Evolutionary conservation across 495 filamentous ascomycete species (phyloP).

Genomic region (Pyronema omphalodes): DNA sequence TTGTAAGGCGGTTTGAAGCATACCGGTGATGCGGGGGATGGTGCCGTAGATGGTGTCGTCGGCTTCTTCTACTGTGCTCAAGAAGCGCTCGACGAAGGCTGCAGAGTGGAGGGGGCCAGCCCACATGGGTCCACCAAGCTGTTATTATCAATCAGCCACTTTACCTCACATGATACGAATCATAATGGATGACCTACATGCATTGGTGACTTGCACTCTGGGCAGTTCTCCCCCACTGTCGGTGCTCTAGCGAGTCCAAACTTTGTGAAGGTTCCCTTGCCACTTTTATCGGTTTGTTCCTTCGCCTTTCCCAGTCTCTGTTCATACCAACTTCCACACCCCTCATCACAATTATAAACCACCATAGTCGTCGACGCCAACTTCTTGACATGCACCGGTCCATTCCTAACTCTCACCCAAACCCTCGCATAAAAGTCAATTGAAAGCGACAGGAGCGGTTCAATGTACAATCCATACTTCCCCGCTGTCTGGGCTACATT

Average conservation of each 20-base stretch:
- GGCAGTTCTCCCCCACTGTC: slow-evolving; percentile 39
- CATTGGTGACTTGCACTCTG: slow-evolving; percentile 70
- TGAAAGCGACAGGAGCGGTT: slow-evolving; percentile 77
- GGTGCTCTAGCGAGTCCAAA: slow-evolving; percentile 54
- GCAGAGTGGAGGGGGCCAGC: slow-evolving; percentile 72
- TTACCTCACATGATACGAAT: background rate
- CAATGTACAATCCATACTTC: slow-evolving; percentile 74
- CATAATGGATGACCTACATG: slow-evolving; percentile 29
- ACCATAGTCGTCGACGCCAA: slow-evolving; percentile 78
- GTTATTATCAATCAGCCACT: background rate
- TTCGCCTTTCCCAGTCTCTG: slow-evolving; percentile 55
- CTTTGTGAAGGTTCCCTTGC: slow-evolving; percentile 49
- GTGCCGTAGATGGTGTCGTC: slow-evolving; percentile 55
- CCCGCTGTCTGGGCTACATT: slow-evolving; percentile 58
- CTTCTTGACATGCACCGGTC: slow-evolving; percentile 71
- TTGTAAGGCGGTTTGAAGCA: slow-evolving; percentile 73
- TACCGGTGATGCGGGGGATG: slow-evolving; percentile 62
- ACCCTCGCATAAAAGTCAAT: slow-evolving; percentile 91
- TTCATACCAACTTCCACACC: slow-evolving; percentile 72
- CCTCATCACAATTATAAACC: slow-evolving; percentile 73
- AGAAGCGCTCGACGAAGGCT: slow-evolving; percentile 56
- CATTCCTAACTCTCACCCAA: slow-evolving; percentile 66
- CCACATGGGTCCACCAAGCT: slow-evolving; percentile 78
- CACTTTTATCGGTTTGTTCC: slow-evolving; percentile 44
- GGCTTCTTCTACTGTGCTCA: slow-evolving; percentile 44